These are phyloP conservation scores for Botryococcus braunii DNA, from an alignment of 163 green algal genomes.

Conservation along the genomic window DNA sequence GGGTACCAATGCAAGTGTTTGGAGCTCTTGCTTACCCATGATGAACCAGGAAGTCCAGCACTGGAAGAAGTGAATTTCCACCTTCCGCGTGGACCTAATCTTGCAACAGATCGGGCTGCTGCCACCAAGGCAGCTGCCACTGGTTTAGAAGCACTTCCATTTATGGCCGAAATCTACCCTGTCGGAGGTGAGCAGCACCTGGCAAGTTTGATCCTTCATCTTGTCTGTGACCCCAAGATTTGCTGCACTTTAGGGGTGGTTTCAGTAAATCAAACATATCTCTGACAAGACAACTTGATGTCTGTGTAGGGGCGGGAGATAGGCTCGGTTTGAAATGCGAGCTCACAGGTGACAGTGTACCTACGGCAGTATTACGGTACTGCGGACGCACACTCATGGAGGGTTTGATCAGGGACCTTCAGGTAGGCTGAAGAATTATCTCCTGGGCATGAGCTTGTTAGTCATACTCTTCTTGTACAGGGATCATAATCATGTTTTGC, in stretches of 20 bases:
- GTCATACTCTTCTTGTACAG: no score
- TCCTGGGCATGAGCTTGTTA: no score
- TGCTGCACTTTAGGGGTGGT: no score
- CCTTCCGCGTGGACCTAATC: slow-evolving; percentile 59
- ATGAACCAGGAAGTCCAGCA: neutral
- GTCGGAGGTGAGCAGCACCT: slow-evolving; percentile 61
- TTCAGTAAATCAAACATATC: no score
- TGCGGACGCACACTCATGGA: slow-evolving; percentile 85
- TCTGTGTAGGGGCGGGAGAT: slow-evolving; percentile 70
- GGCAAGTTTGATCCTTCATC: no score
- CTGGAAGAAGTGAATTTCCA: slow-evolving; percentile 34
- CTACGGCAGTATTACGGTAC: slow-evolving; percentile 89
- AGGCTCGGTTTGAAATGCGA: slow-evolving; percentile 82
- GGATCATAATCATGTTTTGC: no score
- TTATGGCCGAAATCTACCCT: slow-evolving; percentile 89
- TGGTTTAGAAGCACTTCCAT: slow-evolving; percentile 66
- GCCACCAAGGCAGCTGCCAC: slow-evolving; percentile 26
- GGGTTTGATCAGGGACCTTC: slow-evolving; percentile 80
- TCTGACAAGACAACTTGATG: no score
- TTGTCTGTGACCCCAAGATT: no score
- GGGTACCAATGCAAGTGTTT: slow-evolving; percentile 85
- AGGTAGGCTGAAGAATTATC: slow-evolving; percentile 38
- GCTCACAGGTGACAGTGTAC: slow-evolving; percentile 76
- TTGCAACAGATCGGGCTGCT: slow-evolving; percentile 33
- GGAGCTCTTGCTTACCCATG: slow-evolving; percentile 46